Percentiles rank a stretch among this genome's conserved stretches.
phyloP scores from a whole-genome alignment of 2,329 filamentous ascomycete genomes.

The Scytalidium sp. region DNA sequence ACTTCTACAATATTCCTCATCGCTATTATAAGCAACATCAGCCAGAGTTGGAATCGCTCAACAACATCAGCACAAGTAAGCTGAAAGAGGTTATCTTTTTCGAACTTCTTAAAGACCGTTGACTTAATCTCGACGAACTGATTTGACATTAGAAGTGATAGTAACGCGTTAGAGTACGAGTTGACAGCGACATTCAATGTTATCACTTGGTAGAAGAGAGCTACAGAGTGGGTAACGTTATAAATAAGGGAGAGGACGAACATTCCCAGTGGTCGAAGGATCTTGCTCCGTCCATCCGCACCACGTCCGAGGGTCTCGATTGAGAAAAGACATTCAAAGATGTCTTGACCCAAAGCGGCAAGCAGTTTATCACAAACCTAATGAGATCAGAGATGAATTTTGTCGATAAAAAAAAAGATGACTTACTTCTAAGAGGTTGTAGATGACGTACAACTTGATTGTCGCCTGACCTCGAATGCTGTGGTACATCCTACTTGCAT shows the following conservation, averaged over 20 bases:
- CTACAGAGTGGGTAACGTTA: constrained; percentile 81
- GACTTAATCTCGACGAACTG: constrained; percentile 99
- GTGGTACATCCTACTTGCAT: constrained; percentile 97
- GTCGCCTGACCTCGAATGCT: constrained; percentile 94
- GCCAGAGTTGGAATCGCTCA: constrained; percentile 94
- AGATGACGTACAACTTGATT: constrained; percentile 98
- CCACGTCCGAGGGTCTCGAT: constrained; percentile 88
- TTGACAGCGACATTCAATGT: constrained; percentile 98
- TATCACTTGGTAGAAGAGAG: constrained; percentile 95
- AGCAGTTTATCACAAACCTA: constrained; percentile 89
- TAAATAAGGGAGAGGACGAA: constrained; percentile 84
- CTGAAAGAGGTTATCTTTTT: constrained; percentile 97
- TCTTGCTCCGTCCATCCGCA: constrained; percentile 83
- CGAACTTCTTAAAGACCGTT: constrained; percentile 97
- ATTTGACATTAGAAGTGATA: constrained; percentile 91
- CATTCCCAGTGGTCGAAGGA: constrained; percentile 85
- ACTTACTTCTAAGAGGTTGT: constrained; percentile 84
- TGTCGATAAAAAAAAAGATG: neutral
- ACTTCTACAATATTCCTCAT: constrained; percentile 96
- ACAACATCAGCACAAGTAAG: constrained; percentile 95
- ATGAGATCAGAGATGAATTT: constrained; percentile 78
- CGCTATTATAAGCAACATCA: constrained; percentile 95
- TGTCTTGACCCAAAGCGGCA: constrained; percentile 89
- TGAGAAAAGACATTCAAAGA: constrained; percentile 93
- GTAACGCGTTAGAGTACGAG: constrained; percentile 92